Conservation (phyloP, 345 rosid genomes). For the Streptanthus diversifolius region DNA sequence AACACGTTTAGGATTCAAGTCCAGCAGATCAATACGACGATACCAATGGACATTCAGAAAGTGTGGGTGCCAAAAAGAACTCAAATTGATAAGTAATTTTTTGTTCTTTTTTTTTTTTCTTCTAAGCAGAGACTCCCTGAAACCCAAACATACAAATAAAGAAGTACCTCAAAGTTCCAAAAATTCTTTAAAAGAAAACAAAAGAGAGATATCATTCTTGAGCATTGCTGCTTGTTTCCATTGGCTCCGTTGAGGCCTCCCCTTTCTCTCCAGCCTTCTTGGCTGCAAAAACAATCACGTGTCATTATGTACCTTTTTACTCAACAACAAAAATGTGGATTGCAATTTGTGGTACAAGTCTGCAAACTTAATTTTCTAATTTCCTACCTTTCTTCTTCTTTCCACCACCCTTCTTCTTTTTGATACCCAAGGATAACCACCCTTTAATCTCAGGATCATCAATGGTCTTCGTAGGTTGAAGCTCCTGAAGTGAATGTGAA, state of each 20-base stretch:
- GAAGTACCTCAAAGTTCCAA: constrained; percentile 39
- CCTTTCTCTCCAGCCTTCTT: constrained; percentile 66
- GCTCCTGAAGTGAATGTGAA: constrained; percentile 70
- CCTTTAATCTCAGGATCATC: constrained; percentile 96
- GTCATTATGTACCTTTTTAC: background rate
- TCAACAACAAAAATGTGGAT: background rate
- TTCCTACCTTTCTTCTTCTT: constrained; percentile 91
- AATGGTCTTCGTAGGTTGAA: constrained; percentile 62
- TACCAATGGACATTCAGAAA: constrained; percentile 60
- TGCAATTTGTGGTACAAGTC: background rate
- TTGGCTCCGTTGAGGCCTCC: constrained; percentile 57
- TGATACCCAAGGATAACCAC: constrained; percentile 88
- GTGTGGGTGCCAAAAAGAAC: constrained; percentile 50
- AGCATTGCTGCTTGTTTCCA: constrained; percentile 54
- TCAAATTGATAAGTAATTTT: constrained; percentile 5
- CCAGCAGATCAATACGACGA: constrained; percentile 14
- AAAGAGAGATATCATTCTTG: constrained; percentile 33
- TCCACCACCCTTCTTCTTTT: constrained; percentile 96
- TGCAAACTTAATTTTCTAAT: background rate
- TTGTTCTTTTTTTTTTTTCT: background rate
- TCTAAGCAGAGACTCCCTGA: constrained; percentile 5
- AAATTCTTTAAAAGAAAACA: constrained; percentile 39
- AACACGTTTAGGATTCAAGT: background rate
- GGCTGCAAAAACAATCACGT: constrained; percentile 42
- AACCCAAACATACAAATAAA: constrained; percentile 35